Evolutionary conservation across 2,329 filamentous ascomycete genomes (phyloP), one percentile per base, ranked within the genome.

Genomic region (Ambrosiella xylebori): DNA sequence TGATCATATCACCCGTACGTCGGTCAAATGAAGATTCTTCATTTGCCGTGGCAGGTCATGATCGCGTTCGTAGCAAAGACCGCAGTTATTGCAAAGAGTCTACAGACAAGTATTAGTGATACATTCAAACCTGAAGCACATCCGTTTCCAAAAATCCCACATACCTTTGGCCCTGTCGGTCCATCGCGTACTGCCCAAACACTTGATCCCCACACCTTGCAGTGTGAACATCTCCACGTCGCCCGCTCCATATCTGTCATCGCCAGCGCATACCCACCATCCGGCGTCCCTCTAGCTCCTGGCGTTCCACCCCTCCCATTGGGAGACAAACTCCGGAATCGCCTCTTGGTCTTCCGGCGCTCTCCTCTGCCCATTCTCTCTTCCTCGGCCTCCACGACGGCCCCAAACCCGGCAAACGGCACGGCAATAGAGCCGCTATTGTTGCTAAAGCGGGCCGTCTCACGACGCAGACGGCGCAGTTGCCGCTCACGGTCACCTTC

Each of bases 171-270:
- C 57, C 90, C 91, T 57, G 80, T 76, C 12, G 93, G 93, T 27
- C 93, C 93, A 71, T 97, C 90, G 65, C 93, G 78, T 2, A 97
- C 91, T 54, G 88, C 90, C 93, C 93, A 98, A 7, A 96, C 88
- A 36, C 88, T 86, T 54, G 84, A 84, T 13, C 91, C 93, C 82
- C 86, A 91, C 39, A 96, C 82, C 61, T 78, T 77, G 69, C 93
- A 98, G 70, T 97, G 91, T 50, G 76, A 75, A 71, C 93, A 98
- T 62, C 88, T 80, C 93, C 93, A 98, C 49, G 77, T 82, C 62
- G 80, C 75, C 64, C 90, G 79, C 73, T 97, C 93, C 65, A 78
- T 78, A 57, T 94, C 88, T 1, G 81, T 81, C 58, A 93, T 74
- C 36, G 85, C 72, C 47, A 81, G 79, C 8, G 84, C 88, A 71